Conservation (phyloP, 768 basidiomycete genomes). For the Cystobasidium tubakii region DNA sequence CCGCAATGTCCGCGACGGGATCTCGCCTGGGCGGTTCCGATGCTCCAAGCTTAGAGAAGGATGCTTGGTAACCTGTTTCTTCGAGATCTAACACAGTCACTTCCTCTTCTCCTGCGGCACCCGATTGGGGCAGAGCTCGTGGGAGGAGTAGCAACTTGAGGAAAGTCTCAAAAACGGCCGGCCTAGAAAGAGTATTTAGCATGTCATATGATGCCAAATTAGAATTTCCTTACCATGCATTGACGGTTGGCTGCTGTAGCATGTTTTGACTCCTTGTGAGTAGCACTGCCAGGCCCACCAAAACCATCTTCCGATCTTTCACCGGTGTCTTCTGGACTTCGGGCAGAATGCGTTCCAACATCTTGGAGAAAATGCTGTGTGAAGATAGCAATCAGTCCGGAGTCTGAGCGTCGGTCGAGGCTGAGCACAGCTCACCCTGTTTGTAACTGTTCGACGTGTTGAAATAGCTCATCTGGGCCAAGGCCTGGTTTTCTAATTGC, state of each 20-base stretch:
- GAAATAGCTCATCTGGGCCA: conserved; percentile 70
- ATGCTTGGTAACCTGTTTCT: conserved; percentile 89
- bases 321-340: conserved; percentile 72
- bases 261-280: conserved; percentile 69
- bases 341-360: conserved; percentile 69
- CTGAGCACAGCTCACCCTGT: conserved; percentile 58
- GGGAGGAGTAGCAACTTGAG: conserved; percentile 72
- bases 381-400: background rate
- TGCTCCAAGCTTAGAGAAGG: conserved; percentile 84
- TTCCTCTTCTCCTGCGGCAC: conserved; percentile 50
- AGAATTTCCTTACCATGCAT: conserved; percentile 57
- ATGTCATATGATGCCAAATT: background rate
- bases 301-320: conserved; percentile 78
- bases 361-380: conserved; percentile 67
- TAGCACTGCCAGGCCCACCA: conserved; percentile 70
- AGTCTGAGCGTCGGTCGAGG: background rate
- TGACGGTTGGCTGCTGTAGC: conserved; percentile 60
- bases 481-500: conserved; percentile 69
- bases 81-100: conserved; percentile 71
- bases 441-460: conserved; percentile 75
- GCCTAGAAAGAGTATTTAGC: conserved; percentile 55
- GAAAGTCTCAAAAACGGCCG: conserved; percentile 62
- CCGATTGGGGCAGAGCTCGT: conserved; percentile 57
- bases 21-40: conserved; percentile 57
- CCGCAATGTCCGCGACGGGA: conserved; percentile 52